A percentile compares a stretch with the other conserved stretches of the same genome.
Conservation (phyloP, 768 basidiomycete species). For the Udeniomyces megalosporus region DNA sequence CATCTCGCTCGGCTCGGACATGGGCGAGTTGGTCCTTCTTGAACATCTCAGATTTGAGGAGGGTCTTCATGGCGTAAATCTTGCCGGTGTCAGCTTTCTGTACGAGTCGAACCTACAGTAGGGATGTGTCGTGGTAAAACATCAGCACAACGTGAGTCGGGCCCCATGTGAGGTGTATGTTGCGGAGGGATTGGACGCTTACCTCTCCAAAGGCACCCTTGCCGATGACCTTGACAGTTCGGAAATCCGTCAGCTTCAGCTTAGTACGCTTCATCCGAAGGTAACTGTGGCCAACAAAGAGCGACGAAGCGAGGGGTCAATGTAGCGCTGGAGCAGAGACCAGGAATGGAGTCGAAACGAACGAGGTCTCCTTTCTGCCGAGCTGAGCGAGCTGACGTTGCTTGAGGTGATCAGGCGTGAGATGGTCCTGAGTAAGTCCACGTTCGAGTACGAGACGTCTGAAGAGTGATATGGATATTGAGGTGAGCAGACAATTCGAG, state of each 20-base stretch:
- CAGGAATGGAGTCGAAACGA: background rate
- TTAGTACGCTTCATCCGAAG: conserved; percentile 76
- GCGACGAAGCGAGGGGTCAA: background rate
- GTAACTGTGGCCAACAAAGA: conserved; percentile 36
- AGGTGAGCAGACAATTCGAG: background rate
- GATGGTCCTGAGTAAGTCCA: conserved; percentile 49
- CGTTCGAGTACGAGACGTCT: conserved; percentile 82
- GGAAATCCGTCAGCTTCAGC: conserved; percentile 78
- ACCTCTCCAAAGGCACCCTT: conserved; percentile 99
- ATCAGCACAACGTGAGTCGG: background rate
- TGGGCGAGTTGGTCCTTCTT: conserved; percentile 98
- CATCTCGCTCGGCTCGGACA: conserved; percentile 92
- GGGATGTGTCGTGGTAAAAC: background rate
- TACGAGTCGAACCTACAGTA: conserved; percentile 85
- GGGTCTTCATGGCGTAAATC: conserved; percentile 97
- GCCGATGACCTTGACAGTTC: conserved; percentile 95
- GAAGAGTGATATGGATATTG: background rate
- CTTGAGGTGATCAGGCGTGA: conserved; percentile 69
- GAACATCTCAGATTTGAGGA: conserved; percentile 96
- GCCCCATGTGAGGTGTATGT: background rate
- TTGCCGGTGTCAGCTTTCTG: conserved; percentile 94
- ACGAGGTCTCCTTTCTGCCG: conserved; percentile 54
- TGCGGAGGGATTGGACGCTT: conserved; percentile 22
- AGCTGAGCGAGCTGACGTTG: conserved; percentile 63
- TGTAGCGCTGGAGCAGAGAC: background rate